phyloP scores from a whole-genome alignment of 352 stramenopile genomes.

The Phytopythium boreale region DNA sequence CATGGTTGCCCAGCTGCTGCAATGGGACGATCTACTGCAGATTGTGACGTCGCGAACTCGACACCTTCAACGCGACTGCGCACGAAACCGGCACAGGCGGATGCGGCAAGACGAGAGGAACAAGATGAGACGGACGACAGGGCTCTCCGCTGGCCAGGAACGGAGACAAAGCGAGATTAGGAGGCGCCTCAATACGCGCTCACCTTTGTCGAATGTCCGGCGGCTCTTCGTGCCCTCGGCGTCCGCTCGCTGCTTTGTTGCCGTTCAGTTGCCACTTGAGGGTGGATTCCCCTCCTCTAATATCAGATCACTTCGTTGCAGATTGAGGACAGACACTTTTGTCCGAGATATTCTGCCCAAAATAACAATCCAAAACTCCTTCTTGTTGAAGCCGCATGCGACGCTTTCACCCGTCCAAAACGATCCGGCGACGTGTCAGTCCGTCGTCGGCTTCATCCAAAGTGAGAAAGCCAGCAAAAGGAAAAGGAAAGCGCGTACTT shows the following conservation, averaged over 20 bases:
- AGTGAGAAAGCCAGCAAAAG: slow-evolving; percentile 4
- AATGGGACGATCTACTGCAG: neutral
- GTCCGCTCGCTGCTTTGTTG: neutral
- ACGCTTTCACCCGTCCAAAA: neutral
- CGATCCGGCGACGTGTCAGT: neutral
- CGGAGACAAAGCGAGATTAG: neutral
- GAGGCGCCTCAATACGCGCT: neutral
- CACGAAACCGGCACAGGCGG: neutral
- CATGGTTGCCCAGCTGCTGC: slow-evolving; percentile 12
- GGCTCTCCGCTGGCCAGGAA: neutral
- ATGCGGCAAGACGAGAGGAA: neutral
- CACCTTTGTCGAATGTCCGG: neutral
- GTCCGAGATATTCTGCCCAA: neutral
- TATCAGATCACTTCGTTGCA: slow-evolving; percentile 5
- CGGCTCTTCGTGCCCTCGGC: slow-evolving; percentile 2
- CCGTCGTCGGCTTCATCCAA: neutral
- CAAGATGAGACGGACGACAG: neutral
- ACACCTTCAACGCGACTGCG: neutral
- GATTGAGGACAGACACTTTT: neutral
- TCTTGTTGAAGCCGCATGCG: slow-evolving; percentile 1
- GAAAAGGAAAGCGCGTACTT: slow-evolving; percentile 1
- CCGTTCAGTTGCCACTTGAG: neutral
- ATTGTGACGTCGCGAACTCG: neutral
- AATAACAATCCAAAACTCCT: neutral
- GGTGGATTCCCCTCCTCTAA: neutral